Evolutionary conservation across 1,284 basidiomycete genomes (phyloP).

Genomic region (Cystobasidium slooffiae): DNA sequence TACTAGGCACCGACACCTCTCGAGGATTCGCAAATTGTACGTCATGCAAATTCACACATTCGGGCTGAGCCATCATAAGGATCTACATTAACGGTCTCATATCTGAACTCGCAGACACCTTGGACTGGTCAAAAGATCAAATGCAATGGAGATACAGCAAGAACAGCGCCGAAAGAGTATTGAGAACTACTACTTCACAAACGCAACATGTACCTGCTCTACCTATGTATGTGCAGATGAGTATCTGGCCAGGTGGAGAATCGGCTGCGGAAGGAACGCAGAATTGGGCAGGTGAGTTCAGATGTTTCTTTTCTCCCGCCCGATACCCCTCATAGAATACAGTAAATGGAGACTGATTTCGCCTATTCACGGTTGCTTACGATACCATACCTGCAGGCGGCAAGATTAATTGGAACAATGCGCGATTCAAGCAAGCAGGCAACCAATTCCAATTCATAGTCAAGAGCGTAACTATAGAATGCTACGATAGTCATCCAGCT

Average conservation of each 20-base stretch:
- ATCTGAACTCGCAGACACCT: background rate
- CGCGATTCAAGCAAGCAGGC: conserved; percentile 6
- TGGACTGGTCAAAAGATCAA: conserved; percentile 25
- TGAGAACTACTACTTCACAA: conserved; percentile 8
- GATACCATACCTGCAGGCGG: background rate
- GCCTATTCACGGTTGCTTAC: background rate
- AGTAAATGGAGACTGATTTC: background rate
- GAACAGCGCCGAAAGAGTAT: conserved; percentile 12
- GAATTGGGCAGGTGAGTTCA: conserved; percentile 29
- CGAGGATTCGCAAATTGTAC: conserved; percentile 28
- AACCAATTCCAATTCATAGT: conserved; percentile 25
- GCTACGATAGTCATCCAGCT: conserved; percentile 14
- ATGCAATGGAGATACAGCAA: conserved; percentile 18
- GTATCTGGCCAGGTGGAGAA: conserved; percentile 41
- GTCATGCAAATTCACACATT: background rate
- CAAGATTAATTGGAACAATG: conserved; percentile 24
- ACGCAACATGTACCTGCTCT: conserved; percentile 29
- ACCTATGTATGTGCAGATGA: conserved; percentile 40
- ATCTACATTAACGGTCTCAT: background rate
- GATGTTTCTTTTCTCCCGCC: no score
- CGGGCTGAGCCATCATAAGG: background rate
- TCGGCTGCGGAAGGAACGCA: conserved; percentile 9
- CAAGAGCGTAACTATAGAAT: conserved; percentile 38
- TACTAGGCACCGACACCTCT: conserved; percentile 23
- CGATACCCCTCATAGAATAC: background rate